Base-by-base conservation (phyloP, 306 rosid species). In the Fragaria ananassa region DNA sequence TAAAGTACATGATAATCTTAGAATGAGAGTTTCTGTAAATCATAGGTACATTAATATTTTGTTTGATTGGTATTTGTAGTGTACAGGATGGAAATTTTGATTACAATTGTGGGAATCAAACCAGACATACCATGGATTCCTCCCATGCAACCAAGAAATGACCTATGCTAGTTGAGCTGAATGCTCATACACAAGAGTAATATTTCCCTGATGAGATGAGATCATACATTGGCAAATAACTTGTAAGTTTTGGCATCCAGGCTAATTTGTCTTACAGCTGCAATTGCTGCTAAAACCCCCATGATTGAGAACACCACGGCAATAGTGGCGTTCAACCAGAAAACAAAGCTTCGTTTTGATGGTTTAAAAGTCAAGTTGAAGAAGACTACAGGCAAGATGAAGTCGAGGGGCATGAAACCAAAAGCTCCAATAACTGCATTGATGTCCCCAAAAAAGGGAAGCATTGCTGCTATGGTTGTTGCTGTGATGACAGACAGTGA, bases 401-500 rank as follows among this genome's bases (percentile, higher is more conserved):
- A 39, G 42, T 39, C 42, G 42, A 39, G 42, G 42, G 42, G 42
- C 42, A 39, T 39, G 42, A 39, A 39, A 39, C 42, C 42, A 39
- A 39, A 39, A 5, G 42, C 42, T 6, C 42, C 42, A 39, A 39
- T 39, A 39, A 39, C 42, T 39, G 42, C 42, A 39, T 39, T 39
- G 42, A 39, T 39, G 80, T 93, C 94, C 25, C 93, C 96, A 39
- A 93, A 93, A 79, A 93, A 91, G 39, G 97, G 98, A 79, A 93
- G 87, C 96, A 93, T 89, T 13, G 97, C 97, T 67, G 89, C 90
- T 77, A 90, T 74, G 4, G 31, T 79, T 29, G 93, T 87, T 19
- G 93, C 83, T 10, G 80, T 8, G 3, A 85, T 17, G 1, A 85
- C 81, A 3, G 93, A 86, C 4, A 82, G 0, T 31, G 98, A 84